These are phyloP conservation scores for Parastagonospora avenae DNA, from an alignment of 2,329 filamentous ascomycete genomes.

Conservation along the genomic window DNA sequence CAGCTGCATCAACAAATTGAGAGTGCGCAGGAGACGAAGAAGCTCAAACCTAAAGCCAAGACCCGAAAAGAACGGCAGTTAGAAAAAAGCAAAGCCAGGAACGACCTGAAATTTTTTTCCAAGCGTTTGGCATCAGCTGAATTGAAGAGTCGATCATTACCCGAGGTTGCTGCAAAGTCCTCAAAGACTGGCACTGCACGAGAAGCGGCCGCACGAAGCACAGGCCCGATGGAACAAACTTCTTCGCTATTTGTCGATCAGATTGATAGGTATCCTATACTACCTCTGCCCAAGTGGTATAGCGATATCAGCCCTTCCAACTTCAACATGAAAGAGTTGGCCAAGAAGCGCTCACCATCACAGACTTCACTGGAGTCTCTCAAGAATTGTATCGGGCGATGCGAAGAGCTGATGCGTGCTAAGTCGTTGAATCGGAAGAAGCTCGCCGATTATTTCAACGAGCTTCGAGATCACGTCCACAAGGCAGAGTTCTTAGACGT, in stretches of 20 bases:
- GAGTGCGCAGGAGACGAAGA: too few relatives aligned
- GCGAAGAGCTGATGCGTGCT: constrained; percentile 9
- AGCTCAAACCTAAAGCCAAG: too few relatives aligned
- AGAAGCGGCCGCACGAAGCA: too few relatives aligned
- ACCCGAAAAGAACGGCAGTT: too few relatives aligned
- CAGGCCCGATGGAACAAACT: too few relatives aligned
- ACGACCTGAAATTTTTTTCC: too few relatives aligned
- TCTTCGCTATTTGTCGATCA: neutral
- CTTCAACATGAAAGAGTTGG: constrained; percentile 3
- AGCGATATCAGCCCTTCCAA: constrained; percentile 6
- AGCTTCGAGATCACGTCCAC: constrained; percentile 47
- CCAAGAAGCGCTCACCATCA: constrained; percentile 19
- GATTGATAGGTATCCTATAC: constrained; percentile 2
- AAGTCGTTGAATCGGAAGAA: neutral
- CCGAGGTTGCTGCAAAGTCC: too few relatives aligned
- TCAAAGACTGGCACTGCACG: too few relatives aligned
- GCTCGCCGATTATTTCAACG: constrained; percentile 26
- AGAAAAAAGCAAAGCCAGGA: too few relatives aligned
- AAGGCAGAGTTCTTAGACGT: constrained; percentile 47
- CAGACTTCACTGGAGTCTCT: constrained; percentile 23
- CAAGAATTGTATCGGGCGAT: constrained; percentile 28
- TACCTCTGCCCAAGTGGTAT: constrained; percentile 18
- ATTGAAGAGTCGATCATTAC: too few relatives aligned
- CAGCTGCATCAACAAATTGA: too few relatives aligned
- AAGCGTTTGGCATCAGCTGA: too few relatives aligned